Percentiles rank a stretch among this genome's conserved stretches.
Evolutionary conservation across 352 stramenopile species (phyloP).

Genomic region (Pythium graminicola): DNA sequence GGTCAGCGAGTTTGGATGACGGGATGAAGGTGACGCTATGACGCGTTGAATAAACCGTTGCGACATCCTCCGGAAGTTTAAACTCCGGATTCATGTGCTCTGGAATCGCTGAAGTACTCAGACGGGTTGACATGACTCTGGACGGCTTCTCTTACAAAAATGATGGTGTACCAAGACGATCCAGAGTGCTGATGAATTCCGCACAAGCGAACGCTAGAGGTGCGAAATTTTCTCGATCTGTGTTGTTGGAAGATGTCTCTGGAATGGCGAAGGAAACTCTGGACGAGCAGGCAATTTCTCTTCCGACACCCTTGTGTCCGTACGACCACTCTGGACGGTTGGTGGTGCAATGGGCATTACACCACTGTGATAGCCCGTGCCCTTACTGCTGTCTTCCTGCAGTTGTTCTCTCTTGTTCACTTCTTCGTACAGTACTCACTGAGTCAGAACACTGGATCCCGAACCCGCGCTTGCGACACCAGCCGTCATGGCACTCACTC

Average conservation of each 20-base stretch:
- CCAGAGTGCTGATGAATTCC: background rate
- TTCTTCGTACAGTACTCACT: background rate
- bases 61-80: conserved; percentile 25
- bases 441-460: conserved; percentile 1
- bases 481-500: background rate
- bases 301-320: background rate
- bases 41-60: conserved; percentile 37
- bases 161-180: no score
- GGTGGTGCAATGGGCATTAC: background rate
- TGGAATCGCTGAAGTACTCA: conserved; percentile 47
- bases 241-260: background rate
- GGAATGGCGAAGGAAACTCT: background rate
- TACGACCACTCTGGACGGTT: background rate
- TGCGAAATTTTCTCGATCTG: conserved; percentile 3
- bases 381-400: background rate
- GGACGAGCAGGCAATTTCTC: background rate
- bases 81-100: conserved; percentile 41
- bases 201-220: background rate
- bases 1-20: conserved; percentile 13
- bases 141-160: no score
- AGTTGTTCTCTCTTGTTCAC: background rate
- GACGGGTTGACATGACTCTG: conserved; percentile 26
- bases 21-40: conserved; percentile 48
- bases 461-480: conserved; percentile 4
- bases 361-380: background rate